Conservation (phyloP, 2,329 filamentous ascomycete species). For the Aulographum hederae region DNA sequence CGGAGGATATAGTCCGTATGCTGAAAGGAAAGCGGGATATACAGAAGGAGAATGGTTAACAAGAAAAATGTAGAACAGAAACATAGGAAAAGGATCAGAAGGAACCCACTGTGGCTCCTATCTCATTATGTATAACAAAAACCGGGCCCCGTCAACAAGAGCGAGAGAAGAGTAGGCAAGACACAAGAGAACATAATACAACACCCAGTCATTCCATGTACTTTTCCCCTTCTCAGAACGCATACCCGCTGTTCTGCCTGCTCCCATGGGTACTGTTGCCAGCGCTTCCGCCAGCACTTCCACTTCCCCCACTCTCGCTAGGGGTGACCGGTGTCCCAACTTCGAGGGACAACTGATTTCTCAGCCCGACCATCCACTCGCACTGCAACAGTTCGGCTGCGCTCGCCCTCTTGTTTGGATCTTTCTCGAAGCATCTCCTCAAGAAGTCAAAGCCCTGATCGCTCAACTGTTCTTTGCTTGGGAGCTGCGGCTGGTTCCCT, state of each 20-base stretch:
- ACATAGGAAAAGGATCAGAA: no score
- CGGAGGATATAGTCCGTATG: no score
- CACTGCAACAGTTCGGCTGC: conserved; percentile 85
- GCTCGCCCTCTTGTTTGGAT: conserved; percentile 60
- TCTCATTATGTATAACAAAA: no score
- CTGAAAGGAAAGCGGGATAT: no score
- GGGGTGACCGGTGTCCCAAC: conserved; percentile 26
- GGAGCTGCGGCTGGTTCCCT: conserved; percentile 79
- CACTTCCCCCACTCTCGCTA: conserved; percentile 9
- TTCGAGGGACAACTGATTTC: conserved; percentile 27
- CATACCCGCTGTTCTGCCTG: background rate
- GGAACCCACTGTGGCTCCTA: no score
- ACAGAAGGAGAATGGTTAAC: no score
- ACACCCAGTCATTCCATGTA: no score
- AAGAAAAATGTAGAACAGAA: no score
- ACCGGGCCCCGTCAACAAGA: no score
- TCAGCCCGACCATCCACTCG: conserved; percentile 54
- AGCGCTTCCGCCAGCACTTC: conserved; percentile 4
- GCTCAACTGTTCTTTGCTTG: conserved; percentile 66
- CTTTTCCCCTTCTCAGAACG: background rate
- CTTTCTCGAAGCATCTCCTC: conserved; percentile 66
- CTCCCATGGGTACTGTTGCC: background rate
- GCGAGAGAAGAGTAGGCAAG: no score
- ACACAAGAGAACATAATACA: no score
- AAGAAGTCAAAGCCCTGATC: conserved; percentile 75